A percentile compares a stretch with the other conserved stretches of the same genome.
Evolutionary conservation across 495 filamentous ascomycete genomes (phyloP).

Genomic region (Penicillium goetzii): DNA sequence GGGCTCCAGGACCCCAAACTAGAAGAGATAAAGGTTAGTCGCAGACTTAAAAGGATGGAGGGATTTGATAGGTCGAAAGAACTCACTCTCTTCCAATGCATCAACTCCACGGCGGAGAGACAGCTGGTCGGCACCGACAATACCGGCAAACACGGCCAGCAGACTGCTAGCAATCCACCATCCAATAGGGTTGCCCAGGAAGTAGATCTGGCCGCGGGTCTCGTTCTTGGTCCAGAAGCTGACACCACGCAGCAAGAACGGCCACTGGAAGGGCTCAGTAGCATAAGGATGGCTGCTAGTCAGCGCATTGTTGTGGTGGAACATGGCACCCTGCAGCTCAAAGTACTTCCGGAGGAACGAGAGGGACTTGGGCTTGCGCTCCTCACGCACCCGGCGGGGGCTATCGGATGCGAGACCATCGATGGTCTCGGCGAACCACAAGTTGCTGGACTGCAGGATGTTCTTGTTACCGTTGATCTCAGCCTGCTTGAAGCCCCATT

Average conservation of each 20-base stretch:
- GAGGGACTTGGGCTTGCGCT: constrained; percentile 75
- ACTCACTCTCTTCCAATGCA: constrained; percentile 91
- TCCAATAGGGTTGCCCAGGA: constrained; percentile 93
- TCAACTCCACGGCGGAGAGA: constrained; percentile 90
- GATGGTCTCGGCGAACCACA: constrained; percentile 93
- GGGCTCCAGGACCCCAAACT: constrained; percentile 69
- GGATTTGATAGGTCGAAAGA: constrained; percentile 2
- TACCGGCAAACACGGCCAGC: constrained; percentile 90
- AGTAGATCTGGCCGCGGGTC: constrained; percentile 96
- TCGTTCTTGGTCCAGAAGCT: constrained; percentile 99
- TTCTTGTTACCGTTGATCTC: constrained; percentile 99
- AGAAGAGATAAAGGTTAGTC: constrained; percentile 16
- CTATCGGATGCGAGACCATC: constrained; percentile 72
- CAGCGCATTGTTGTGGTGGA: constrained; percentile 97
- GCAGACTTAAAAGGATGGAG: neutral
- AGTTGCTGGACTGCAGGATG: constrained; percentile 81
- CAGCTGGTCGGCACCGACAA: constrained; percentile 90
- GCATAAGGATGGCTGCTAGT: constrained; percentile 97
- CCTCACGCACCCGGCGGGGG: constrained; percentile 69
- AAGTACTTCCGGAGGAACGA: constrained; percentile 94
- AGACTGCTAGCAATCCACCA: constrained; percentile 97
- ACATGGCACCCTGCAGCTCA: constrained; percentile 97
- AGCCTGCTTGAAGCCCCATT: constrained; percentile 95
- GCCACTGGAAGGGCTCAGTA: constrained; percentile 95
- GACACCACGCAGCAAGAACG: constrained; percentile 92